Evolutionary conservation across 2,329 filamentous ascomycete genomes (phyloP).

Genomic region (Dothistroma pini): DNA sequence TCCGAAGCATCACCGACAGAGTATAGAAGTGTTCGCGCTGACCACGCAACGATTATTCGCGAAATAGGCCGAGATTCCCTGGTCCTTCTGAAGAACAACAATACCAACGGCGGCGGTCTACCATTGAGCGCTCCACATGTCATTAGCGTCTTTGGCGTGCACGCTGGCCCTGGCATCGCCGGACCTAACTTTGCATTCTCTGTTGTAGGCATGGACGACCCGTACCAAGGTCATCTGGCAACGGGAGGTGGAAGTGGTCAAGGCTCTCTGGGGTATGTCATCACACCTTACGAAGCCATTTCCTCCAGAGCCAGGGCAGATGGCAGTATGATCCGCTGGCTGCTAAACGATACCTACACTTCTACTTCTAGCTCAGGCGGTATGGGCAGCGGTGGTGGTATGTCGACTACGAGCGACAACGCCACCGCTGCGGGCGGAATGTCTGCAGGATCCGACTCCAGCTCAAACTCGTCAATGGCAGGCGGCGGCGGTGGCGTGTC

Average conservation of each 20-base stretch:
- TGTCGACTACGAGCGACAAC: slow-evolving; percentile 14
- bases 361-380: slow-evolving; percentile 4
- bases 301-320: slow-evolving; percentile 10
- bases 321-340: slow-evolving; percentile 35
- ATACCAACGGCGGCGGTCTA: slow-evolving; percentile 38
- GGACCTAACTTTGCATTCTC: slow-evolving; percentile 16
- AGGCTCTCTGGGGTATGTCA: slow-evolving; percentile 13
- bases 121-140: slow-evolving; percentile 47
- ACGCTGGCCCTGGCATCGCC: slow-evolving; percentile 14
- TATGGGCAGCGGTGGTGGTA: slow-evolving; percentile 8
- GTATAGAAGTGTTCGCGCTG: slow-evolving; percentile 13
- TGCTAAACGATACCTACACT: slow-evolving; percentile 35
- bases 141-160: slow-evolving; percentile 37
- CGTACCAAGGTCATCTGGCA: slow-evolving; percentile 17
- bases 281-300: slow-evolving; percentile 15
- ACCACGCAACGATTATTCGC: slow-evolving; percentile 17
- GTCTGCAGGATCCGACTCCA: neutral
- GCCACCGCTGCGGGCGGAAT: slow-evolving; percentile 2
- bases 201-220: slow-evolving; percentile 14
- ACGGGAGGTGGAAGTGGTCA: slow-evolving; percentile 19
- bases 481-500: slow-evolving; percentile 7
- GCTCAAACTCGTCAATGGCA: slow-evolving; percentile 10
- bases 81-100: slow-evolving; percentile 61
- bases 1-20: slow-evolving; percentile 11
- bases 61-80: slow-evolving; percentile 11